Conservation (phyloP, 805 yeast genomes). For the Citeromyces matritensis region DNA sequence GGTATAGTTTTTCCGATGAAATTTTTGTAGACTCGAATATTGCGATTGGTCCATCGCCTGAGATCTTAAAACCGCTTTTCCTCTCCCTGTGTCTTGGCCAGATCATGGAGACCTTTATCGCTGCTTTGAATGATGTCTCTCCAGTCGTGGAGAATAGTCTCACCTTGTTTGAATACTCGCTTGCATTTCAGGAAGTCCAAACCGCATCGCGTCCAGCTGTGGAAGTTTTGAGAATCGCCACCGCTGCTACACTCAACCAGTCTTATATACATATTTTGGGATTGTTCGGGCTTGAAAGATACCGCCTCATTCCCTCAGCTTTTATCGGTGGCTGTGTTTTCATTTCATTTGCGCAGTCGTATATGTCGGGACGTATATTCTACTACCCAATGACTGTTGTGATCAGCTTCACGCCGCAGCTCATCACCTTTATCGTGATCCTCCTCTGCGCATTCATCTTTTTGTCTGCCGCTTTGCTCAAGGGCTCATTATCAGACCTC, state of each 20-base stretch:
- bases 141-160: constrained; percentile 55
- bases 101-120: constrained; percentile 49
- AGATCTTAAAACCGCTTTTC: constrained; percentile 42
- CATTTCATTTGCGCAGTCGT: constrained; percentile 26
- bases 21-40: constrained; percentile 5
- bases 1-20: constrained; percentile 10
- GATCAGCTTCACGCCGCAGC: constrained; percentile 53
- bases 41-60: constrained; percentile 30
- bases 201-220: constrained; percentile 31
- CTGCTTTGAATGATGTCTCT: constrained; percentile 36
- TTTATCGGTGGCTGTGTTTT: constrained; percentile 40
- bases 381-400: constrained; percentile 40
- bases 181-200: constrained; percentile 63
- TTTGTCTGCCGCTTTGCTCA: constrained; percentile 41
- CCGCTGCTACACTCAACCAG: constrained; percentile 45
- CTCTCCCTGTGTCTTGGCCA: constrained; percentile 43
- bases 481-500: constrained; percentile 21
- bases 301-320: constrained; percentile 50
- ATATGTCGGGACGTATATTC: constrained; percentile 20
- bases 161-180: constrained; percentile 61
- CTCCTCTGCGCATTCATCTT: constrained; percentile 37
- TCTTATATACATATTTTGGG: constrained; percentile 50
- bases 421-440: constrained; percentile 34
- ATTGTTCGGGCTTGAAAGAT: constrained; percentile 31
- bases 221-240: constrained; percentile 33